Conservation (phyloP, 1,284 basidiomycete genomes). For the Ustilago bromivora region DNA sequence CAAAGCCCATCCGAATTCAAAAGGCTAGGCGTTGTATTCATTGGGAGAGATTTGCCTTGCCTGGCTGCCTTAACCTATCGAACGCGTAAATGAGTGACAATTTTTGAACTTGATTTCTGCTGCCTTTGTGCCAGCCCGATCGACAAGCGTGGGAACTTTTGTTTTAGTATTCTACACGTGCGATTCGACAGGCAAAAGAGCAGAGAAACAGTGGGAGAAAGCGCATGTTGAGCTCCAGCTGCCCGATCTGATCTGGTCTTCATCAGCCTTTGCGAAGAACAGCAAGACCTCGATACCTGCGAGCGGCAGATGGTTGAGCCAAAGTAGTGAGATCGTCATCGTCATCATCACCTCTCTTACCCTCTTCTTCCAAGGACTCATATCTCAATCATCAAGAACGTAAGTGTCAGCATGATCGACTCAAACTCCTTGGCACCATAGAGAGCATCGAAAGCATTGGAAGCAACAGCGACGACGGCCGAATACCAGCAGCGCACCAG, state of each 20-base stretch:
- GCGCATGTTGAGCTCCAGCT: not conserved
- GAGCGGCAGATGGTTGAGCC: not conserved
- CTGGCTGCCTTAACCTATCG: too few species aligned
- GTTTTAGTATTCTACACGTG: conserved; percentile 13
- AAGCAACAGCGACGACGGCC: not conserved
- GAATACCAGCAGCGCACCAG: not conserved
- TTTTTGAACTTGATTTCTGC: not conserved
- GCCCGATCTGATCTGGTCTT: not conserved
- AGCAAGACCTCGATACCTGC: not conserved
- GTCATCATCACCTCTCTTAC: conserved; percentile 13
- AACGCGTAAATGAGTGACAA: not conserved
- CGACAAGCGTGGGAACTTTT: conserved; percentile 19
- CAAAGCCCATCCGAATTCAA: too few species aligned
- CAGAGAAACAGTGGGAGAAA: not conserved
- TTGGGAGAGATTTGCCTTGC: too few species aligned
- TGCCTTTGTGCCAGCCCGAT: not conserved
- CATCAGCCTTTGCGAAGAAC: not conserved
- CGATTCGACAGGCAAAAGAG: not conserved
- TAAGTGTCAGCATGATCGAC: conserved; percentile 19
- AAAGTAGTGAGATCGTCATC: conserved; percentile 19
- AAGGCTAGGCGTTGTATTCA: too few species aligned
- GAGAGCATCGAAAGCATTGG: not conserved
- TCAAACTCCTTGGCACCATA: not conserved
- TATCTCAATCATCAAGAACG: conserved; percentile 46
- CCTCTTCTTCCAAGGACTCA: conserved; percentile 24